Conservation (phyloP, 2,329 filamentous ascomycete species). For the Colletotrichum viniferum region DNA sequence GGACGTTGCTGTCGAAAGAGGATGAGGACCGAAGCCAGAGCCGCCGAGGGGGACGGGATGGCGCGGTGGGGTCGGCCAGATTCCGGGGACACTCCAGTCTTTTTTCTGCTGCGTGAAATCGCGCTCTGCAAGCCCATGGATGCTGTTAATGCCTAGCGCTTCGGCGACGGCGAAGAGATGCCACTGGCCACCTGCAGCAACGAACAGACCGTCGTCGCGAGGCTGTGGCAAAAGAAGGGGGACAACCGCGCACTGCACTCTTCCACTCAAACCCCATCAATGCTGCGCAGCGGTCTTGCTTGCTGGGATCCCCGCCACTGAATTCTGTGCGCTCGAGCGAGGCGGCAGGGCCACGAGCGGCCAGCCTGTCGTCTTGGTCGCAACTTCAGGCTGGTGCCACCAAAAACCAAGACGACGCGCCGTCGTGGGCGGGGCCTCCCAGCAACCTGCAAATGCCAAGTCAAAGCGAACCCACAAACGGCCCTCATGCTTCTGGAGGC, state of each 20-base stretch:
- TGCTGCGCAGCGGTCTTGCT: slow-evolving; percentile 14
- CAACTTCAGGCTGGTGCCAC: slow-evolving; percentile 1
- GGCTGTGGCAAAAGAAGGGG: slow-evolving; percentile 17
- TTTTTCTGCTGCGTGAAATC: not conserved
- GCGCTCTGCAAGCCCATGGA: not conserved
- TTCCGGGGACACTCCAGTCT: slow-evolving; percentile 9
- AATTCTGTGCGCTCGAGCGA: not conserved
- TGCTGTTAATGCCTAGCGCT: not conserved
- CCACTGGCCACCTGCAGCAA: not conserved
- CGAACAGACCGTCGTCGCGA: slow-evolving; percentile 15
- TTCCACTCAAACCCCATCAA: not conserved
- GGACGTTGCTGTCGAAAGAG: slow-evolving; percentile 9
- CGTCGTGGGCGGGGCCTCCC: slow-evolving; percentile 1
- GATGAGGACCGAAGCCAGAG: not conserved
- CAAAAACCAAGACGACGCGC: not conserved
- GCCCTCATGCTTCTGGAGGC: slow-evolving; percentile 14
- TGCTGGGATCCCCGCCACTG: slow-evolving; percentile 7
- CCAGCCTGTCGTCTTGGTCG: not conserved
- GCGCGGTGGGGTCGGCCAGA: slow-evolving; percentile 15
- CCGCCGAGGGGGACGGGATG: not conserved
- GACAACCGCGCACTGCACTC: not conserved
- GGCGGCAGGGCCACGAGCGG: not conserved
- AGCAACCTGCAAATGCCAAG: slow-evolving; percentile 19
- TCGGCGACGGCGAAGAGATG: slow-evolving; percentile 12
- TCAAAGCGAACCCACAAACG: not conserved